A percentile compares a stretch with the other conserved stretches of the same genome.
Conservation (phyloP, 2,329 filamentous ascomycete genomes). For the Cryphonectria parasitica region DNA sequence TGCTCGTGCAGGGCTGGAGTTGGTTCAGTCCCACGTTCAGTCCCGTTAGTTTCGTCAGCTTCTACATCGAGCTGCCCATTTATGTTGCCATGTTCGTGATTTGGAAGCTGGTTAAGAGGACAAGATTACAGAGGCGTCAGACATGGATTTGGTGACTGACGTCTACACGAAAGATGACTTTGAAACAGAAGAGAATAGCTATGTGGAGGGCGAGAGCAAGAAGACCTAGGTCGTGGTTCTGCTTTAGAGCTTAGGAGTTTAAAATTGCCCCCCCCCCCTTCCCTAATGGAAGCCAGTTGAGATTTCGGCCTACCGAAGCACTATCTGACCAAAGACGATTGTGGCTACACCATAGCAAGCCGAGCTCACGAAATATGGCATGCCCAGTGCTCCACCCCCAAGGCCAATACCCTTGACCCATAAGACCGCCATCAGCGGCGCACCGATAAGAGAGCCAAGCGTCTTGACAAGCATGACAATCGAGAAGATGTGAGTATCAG, state of each 20-base stretch:
- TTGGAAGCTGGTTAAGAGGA: slow-evolving; percentile 51
- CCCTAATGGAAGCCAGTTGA: neutral
- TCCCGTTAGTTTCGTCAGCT: slow-evolving; percentile 64
- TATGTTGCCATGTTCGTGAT: slow-evolving; percentile 58
- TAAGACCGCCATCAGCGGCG: slow-evolving; percentile 50
- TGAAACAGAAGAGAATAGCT: slow-evolving; percentile 16
- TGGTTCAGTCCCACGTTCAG: slow-evolving; percentile 64
- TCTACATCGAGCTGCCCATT: slow-evolving; percentile 65
- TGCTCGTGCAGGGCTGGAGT: slow-evolving; percentile 67
- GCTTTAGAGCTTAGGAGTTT: too few relatives aligned
- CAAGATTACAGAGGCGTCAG: slow-evolving; percentile 29
- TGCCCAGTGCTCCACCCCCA: slow-evolving; percentile 41
- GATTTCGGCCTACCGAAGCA: neutral
- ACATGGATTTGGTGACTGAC: slow-evolving; percentile 35
- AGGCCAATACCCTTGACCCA: slow-evolving; percentile 51
- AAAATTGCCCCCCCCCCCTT: too few relatives aligned
- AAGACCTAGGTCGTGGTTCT: slow-evolving; percentile 21
- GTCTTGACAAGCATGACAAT: slow-evolving; percentile 57
- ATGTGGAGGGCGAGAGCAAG: slow-evolving; percentile 14
- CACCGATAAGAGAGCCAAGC: slow-evolving; percentile 50
- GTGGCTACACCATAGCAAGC: slow-evolving; percentile 43
- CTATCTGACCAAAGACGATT: slow-evolving; percentile 36
- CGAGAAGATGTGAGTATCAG: slow-evolving; percentile 50
- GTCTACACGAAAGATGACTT: slow-evolving; percentile 30
- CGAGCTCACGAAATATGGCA: slow-evolving; percentile 47